Percentiles rank a stretch among this genome's conserved stretches.
phyloP scores from a whole-genome alignment of 2,329 filamentous ascomycete species.

The Tolypocladium pustulatum region DNA sequence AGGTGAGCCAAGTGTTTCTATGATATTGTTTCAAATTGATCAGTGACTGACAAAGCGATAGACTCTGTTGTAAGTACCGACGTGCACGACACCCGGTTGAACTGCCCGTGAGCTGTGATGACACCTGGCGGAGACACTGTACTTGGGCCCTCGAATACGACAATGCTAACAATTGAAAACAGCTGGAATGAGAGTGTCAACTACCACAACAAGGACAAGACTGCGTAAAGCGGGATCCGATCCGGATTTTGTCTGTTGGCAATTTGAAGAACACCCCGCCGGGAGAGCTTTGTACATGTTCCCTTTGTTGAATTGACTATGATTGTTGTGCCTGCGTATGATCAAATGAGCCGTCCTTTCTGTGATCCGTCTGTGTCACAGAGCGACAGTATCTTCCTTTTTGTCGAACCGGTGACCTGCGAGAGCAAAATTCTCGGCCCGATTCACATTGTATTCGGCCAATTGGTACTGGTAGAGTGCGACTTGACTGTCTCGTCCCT shows the following conservation, averaged over 20 bases:
- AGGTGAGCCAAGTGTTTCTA: conserved; percentile 43
- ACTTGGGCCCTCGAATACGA: neutral
- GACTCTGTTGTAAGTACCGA: conserved; percentile 39
- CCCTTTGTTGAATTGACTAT: conserved; percentile 20
- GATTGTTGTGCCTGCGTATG: neutral
- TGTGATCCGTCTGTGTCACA: neutral
- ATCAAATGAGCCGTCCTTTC: neutral
- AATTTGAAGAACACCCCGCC: conserved; percentile 16
- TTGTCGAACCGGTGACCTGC: neutral
- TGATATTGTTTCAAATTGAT: neutral
- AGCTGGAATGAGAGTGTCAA: conserved; percentile 95
- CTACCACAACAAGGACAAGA: conserved; percentile 91
- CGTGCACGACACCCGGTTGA: neutral
- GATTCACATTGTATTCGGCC: neutral
- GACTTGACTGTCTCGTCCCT: neutral
- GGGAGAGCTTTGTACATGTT: conserved; percentile 20
- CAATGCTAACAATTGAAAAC: neutral
- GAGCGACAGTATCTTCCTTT: neutral
- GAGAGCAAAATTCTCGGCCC: neutral
- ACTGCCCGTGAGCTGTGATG: neutral
- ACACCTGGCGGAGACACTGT: neutral
- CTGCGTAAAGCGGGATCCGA: conserved; percentile 24
- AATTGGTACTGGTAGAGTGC: neutral
- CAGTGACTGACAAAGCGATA: conserved; percentile 22
- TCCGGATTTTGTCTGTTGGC: conserved; percentile 9